phyloP scores from a whole-genome alignment of 768 basidiomycete genomes.

The Termitomyces sp. region DNA sequence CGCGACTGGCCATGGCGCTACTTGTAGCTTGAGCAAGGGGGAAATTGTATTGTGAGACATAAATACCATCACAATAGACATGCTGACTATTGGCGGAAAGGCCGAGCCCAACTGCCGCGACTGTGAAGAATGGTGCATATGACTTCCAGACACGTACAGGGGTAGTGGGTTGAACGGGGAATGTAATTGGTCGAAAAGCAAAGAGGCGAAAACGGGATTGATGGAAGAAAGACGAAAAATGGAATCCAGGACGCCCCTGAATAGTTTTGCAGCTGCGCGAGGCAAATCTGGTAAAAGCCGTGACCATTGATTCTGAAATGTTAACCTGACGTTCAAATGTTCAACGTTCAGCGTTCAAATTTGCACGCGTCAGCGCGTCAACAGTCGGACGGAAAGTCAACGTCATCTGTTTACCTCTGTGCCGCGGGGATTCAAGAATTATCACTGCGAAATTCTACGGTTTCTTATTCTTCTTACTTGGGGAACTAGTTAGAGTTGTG shows the following conservation, averaged over 20 bases:
- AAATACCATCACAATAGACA: slow-evolving; percentile 52
- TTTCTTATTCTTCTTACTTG: too few species aligned
- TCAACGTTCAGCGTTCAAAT: too few species aligned
- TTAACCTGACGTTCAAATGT: neutral
- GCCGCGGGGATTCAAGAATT: too few species aligned
- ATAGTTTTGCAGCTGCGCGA: slow-evolving; percentile 4
- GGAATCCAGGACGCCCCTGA: slow-evolving; percentile 1
- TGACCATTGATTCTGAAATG: neutral
- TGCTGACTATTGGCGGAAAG: slow-evolving; percentile 32
- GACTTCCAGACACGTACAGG: slow-evolving; percentile 8
- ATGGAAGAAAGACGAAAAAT: neutral
- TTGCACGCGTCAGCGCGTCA: too few species aligned
- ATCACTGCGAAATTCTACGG: too few species aligned
- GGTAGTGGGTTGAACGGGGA: neutral
- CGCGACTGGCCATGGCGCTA: slow-evolving; percentile 1
- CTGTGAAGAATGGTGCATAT: slow-evolving; percentile 19
- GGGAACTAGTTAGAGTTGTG: too few species aligned
- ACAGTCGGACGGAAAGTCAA: neutral
- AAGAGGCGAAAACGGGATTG: slow-evolving; percentile 12
- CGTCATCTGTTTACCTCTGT: too few species aligned
- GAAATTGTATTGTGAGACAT: slow-evolving; percentile 4
- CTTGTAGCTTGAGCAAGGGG: neutral
- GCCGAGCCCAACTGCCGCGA: slow-evolving; percentile 44
- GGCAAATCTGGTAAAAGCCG: slow-evolving; percentile 6
- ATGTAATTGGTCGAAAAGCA: neutral